A percentile compares a stretch with the other conserved stretches of the same genome.
Conservation (phyloP, 805 yeast species). For the Candida lessepsii region DNA sequence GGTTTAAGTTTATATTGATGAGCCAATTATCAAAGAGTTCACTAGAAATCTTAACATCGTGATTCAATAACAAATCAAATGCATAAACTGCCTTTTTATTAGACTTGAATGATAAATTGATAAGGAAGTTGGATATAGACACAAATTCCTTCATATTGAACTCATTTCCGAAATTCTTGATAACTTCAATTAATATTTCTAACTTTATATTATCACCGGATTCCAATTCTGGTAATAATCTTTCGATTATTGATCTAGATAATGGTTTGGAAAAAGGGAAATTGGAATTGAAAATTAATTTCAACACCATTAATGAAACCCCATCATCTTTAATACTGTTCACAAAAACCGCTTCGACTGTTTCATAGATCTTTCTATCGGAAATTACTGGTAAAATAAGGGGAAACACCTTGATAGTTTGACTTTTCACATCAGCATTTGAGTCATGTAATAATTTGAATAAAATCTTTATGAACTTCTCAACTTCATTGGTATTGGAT, state of each 20-base stretch:
- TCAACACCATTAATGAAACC: constrained; percentile 53
- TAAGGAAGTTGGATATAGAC: constrained; percentile 26
- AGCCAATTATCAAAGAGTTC: constrained; percentile 19
- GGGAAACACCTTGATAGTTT: constrained; percentile 59
- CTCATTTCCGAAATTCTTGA: constrained; percentile 47
- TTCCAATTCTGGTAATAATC: constrained; percentile 35
- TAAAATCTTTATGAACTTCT: constrained; percentile 38
- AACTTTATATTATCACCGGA: constrained; percentile 51
- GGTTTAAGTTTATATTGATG: constrained; percentile 12
- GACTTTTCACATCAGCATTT: constrained; percentile 71
- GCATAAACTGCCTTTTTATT: constrained; percentile 49
- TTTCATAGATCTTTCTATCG: constrained; percentile 26
- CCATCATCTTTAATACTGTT: constrained; percentile 19
- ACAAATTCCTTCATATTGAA: constrained; percentile 36
- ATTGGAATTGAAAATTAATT: constrained; percentile 37
- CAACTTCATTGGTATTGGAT: constrained; percentile 27
- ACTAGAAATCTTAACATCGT: constrained; percentile 13
- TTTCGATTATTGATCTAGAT: constrained; percentile 32
- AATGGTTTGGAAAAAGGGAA: constrained; percentile 23
- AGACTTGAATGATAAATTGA: constrained; percentile 37
- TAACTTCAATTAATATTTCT: constrained; percentile 58
- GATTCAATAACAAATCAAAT: constrained; percentile 34
- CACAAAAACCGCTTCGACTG: constrained; percentile 29
- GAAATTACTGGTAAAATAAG: constrained; percentile 37
- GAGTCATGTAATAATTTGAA: constrained; percentile 53